Evolutionary conservation across 495 filamentous ascomycete genomes (phyloP).

Genomic region (Astrocystis sublimbata): DNA sequence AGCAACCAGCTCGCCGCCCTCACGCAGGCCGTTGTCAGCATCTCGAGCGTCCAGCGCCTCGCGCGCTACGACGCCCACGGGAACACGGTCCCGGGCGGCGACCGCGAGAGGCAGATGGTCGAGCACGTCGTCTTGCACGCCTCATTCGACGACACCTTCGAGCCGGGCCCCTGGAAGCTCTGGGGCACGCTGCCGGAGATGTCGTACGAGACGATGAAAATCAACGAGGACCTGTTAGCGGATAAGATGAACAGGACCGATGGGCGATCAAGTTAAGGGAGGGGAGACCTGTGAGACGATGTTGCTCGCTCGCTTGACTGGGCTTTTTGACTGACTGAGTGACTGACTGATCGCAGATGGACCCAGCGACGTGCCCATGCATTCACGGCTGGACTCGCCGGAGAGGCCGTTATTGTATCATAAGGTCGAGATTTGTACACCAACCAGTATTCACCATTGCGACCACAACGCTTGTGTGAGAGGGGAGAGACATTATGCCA

Average conservation of each 20-base stretch:
- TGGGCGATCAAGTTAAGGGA: not conserved
- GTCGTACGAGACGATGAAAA: constrained; percentile 34
- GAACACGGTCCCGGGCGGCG: constrained; percentile 44
- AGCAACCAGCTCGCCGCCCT: constrained; percentile 39
- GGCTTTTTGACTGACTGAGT: too few relatives aligned
- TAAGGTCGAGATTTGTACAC: not conserved
- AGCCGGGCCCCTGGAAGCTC: constrained; percentile 67
- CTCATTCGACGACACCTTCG: constrained; percentile 51
- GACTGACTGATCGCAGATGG: too few relatives aligned
- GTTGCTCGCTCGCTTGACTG: not conserved
- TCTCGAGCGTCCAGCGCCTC: constrained; percentile 67
- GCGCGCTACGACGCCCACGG: constrained; percentile 40
- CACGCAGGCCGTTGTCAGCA: constrained; percentile 72
- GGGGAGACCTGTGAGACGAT: not conserved
- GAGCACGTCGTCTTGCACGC: constrained; percentile 83
- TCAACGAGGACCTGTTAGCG: not conserved
- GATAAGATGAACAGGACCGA: not conserved
- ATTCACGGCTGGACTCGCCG: not conserved
- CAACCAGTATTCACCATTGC: not conserved
- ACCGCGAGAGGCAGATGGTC: constrained; percentile 60
- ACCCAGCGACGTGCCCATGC: not conserved
- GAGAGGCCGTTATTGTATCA: not conserved
- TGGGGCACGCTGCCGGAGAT: constrained; percentile 71
- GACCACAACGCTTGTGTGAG: not conserved
- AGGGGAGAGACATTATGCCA: not conserved